phyloP scores from a whole-genome alignment of 805 yeast genomes.

The Clavispora phyllophila region DNA sequence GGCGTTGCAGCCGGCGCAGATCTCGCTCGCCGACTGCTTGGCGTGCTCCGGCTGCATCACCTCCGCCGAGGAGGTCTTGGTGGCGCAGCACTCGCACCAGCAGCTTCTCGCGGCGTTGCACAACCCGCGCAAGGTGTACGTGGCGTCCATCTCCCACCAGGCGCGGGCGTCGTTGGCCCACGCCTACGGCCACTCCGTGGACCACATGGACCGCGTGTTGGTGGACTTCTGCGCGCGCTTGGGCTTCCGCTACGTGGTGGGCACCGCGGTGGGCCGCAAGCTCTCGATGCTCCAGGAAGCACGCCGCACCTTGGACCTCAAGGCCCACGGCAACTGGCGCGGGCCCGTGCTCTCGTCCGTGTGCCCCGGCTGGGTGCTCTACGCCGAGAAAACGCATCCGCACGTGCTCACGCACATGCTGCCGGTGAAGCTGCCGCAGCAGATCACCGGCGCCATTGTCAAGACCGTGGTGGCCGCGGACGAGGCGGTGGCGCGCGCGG shows the following conservation, averaged over 20 bases:
- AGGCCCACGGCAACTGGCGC: slow-evolving; percentile 14
- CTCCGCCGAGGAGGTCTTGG: slow-evolving; percentile 90
- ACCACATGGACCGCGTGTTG: slow-evolving; percentile 56
- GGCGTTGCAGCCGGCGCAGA: slow-evolving; percentile 71
- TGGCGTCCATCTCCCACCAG: slow-evolving; percentile 81
- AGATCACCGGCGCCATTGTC: slow-evolving; percentile 76
- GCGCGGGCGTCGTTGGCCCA: slow-evolving; percentile 75
- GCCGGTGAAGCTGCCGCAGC: slow-evolving; percentile 84
- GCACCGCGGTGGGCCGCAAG: slow-evolving; percentile 77
- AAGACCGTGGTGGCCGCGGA: slow-evolving; percentile 46
- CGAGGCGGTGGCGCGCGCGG: slow-evolving; percentile 22
- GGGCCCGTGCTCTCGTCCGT: slow-evolving; percentile 63
- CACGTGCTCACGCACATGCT: slow-evolving; percentile 68
- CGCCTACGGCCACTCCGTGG: slow-evolving; percentile 51
- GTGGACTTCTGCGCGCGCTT: slow-evolving; percentile 52
- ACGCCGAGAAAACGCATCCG: slow-evolving; percentile 94
- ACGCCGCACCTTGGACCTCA: slow-evolving; percentile 41
- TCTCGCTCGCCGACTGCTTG: slow-evolving; percentile 84
- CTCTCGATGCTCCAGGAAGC: slow-evolving; percentile 48
- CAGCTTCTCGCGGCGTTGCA: slow-evolving; percentile 63
- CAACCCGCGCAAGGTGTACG: slow-evolving; percentile 39
- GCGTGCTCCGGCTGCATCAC: slow-evolving; percentile 98
- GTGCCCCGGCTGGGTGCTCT: slow-evolving; percentile 96
- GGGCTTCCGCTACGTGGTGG: slow-evolving; percentile 72
- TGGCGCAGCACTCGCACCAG: slow-evolving; percentile 84